Evolutionary conservation across 2,329 filamentous ascomycete species (phyloP), one percentile per base, ranked within the genome.

Genomic region (Plenodomus biglobosus): DNA sequence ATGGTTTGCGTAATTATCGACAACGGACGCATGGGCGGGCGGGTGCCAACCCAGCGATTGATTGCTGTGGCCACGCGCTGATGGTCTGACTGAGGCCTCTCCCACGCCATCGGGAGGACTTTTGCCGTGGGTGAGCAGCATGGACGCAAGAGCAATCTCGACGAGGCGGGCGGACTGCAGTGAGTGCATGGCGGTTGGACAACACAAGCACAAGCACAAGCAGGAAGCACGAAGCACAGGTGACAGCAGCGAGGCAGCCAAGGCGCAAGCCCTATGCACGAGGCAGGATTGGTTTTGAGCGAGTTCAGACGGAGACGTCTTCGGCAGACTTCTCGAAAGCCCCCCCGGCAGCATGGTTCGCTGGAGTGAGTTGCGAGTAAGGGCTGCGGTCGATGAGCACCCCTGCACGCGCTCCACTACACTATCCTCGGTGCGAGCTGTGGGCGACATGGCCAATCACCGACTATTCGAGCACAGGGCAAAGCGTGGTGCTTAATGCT

Each of bases 401-500:
- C 59, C 55, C 54, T 57, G 56, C 44, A 40, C 35, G 32, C 34
- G 48, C 49, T 61, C 64, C 59, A 62, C 62, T 53, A 48, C 54
- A 53, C 57, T 47, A 42, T 46, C 42, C 54, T 60, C 55, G 52
- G 58, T 58, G 54, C 61, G 51, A 61, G 50, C 46, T 49, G 42
- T 48, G 39, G 32, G 36, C 27, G 35, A 18, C 40, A 46, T 20
- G 38, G 42, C 64, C 65, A 68, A 70, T 68, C 56, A 62, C 52
- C 52, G 50, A 30, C 48, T 46, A 8, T 38, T 42, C n/a, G 43
- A 53, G 56, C 53, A 52, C 48, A 53, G 55, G 42, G 27, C 27
- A 32, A 32, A 53, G 47, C 52, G 52, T 49, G 48, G 50, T 62
- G 56, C 57, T 66, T 67, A 64, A 69, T 66, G 61, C 59, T 64